A percentile compares a stretch with the other conserved stretches of the same genome.
These are phyloP conservation scores for Phycomyces nitens DNA, from an alignment of 192 early-diverging fungal genomes.

Conservation along the genomic window DNA sequence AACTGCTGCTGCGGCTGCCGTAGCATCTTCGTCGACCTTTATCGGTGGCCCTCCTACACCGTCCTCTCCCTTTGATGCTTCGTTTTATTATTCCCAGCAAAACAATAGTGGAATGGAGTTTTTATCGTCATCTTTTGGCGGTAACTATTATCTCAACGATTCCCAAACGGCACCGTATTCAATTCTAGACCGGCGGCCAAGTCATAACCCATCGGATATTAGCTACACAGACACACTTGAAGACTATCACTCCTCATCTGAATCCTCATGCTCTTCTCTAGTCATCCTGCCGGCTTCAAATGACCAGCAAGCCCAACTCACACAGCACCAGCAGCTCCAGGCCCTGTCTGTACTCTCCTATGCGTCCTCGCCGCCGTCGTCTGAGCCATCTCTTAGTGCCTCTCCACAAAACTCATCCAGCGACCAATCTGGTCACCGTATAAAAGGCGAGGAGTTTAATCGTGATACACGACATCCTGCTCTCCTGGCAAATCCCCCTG, in stretches of 20 bases:
- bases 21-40: background rate
- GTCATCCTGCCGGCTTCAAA: background rate
- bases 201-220: background rate
- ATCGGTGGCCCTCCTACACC: background rate
- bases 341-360: too few relatives aligned
- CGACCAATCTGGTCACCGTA: too few relatives aligned
- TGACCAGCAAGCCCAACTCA: background rate
- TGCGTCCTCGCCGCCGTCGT: too few relatives aligned
- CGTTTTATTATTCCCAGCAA: background rate
- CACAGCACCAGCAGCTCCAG: background rate
- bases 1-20: conserved; percentile 19
- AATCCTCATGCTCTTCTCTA: background rate
- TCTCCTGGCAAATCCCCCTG: too few relatives aligned
- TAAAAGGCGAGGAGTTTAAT: too few relatives aligned
- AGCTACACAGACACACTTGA: background rate
- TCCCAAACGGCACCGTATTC: background rate
- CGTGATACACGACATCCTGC: too few relatives aligned
- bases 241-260: background rate
- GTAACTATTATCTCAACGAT: background rate
- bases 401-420: too few relatives aligned
- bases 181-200: background rate
- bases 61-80: background rate
- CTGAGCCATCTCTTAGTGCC: too few relatives aligned
- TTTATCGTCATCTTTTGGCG: background rate
- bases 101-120: background rate